Conservation (phyloP, 2,329 filamentous ascomycete genomes). For the Botrytis sinoallii region DNA sequence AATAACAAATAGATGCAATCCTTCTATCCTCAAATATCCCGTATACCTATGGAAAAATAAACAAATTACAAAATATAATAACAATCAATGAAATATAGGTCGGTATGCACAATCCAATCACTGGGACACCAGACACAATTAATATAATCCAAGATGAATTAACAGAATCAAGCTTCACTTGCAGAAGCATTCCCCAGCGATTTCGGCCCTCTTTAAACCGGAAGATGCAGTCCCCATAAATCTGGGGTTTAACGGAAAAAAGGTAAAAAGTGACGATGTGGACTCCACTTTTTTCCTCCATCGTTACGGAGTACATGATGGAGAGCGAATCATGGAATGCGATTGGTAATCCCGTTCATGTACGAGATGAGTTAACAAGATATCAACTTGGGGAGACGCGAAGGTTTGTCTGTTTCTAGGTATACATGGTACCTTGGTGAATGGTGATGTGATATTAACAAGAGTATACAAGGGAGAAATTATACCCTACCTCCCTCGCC, state of each 20-base stretch:
- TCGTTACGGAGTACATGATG: background rate
- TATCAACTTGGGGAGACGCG: background rate
- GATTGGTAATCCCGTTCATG: background rate
- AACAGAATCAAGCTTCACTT: background rate
- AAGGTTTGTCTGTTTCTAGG: background rate
- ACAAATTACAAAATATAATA: background rate
- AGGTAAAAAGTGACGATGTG: background rate
- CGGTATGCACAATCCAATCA: too few species aligned
- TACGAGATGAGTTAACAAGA: background rate
- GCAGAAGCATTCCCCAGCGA: background rate
- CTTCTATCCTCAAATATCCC: background rate
- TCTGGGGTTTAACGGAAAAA: conserved; percentile 7
- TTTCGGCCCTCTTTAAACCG: conserved; percentile 1
- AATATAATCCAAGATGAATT: background rate
- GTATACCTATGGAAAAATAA: background rate
- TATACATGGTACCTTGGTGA: background rate
- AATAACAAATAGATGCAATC: background rate
- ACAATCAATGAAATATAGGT: background rate
- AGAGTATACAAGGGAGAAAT: background rate
- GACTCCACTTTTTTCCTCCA: background rate
- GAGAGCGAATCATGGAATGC: background rate
- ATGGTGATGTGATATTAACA: background rate
- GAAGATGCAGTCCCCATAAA: background rate
- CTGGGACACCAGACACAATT: too few species aligned
- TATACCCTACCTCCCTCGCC: too few species aligned